Base-by-base conservation (phyloP, 2,329 filamentous ascomycete species). In the Pyrenophora tritici-repentis region DNA sequence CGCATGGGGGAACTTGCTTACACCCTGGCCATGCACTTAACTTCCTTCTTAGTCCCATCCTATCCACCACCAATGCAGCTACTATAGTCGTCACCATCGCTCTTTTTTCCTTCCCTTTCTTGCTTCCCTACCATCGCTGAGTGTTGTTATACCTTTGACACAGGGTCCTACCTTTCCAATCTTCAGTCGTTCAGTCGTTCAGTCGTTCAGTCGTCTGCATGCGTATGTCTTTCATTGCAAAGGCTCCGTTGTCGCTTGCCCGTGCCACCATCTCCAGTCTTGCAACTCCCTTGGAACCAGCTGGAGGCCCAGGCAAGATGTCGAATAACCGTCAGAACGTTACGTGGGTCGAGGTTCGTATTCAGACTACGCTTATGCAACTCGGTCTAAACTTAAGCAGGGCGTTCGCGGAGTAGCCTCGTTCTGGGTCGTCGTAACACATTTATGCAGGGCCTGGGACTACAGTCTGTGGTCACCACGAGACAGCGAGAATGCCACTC, bases 331-430 rank as follows among this genome's bases (percentile, higher is more conserved):
- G 66, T 33, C 64, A 71, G 41, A 75, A 75, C 48, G 71, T 75
- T 40, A 74, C 72, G 42, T 75, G 73, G 73, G 65, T 75, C 6
- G 73, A 75, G 65, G 73, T 75, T 56, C 58, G 68, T 62, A 33
- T 22, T 18, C 12, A 12, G 26, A 6, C 17, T 18, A n/a, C 32
- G 29, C n/a, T 10, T 4, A 2, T 34, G 47, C 24, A 14, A 33
- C 41, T 16, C 24, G 14, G 8, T 24, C 53, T 60, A 47, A 47
- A 62, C 46, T 8, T 9, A 16, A 16, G 12, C 42, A 81, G 79
- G 80, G 79, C 49, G 74, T 83, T 16, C 76, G 80, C 55, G 79
- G 80, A 53, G 74, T 83, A 32, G 80, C 79, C 16, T 83, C 80
- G 9, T 79, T 79, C 61, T 73, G 81, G 52, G 80, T 83, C 40